Base-by-base conservation (phyloP, 208 protist genomes). In the Trypanosomatidae sp. region DNA sequence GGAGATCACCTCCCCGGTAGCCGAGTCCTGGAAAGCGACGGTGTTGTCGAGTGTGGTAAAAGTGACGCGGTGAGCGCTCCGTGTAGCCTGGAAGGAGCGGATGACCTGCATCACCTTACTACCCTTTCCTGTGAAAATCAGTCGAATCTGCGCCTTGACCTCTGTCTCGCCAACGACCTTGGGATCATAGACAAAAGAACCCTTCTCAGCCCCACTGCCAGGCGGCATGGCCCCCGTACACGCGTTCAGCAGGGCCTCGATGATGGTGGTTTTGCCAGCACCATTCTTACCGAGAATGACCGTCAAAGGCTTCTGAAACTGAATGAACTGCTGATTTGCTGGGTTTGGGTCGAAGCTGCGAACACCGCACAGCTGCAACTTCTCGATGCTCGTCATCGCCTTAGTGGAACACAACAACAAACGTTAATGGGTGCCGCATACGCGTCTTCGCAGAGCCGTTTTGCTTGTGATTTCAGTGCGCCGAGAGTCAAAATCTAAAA, bases 211-310 rank as follows among this genome's bases (percentile, higher is more conserved):
- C 13, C 92, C 91, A 36, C 91, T 95, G 58, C 98, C 97, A 0
- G 98, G 98, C 22, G 99, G 99, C 85, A 99, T 93, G 28, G 97
- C 91, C 13, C 99, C 99, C 2, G 98, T 99, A 52, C 91, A 97
- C 50, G 97, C 97, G 81, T 99, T 99, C 50, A 99, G 93, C 62
- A 99, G 80, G 33, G 96, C 97, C 84, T 99, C 99, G 77, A 99
- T 99, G 70, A 99, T 99, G 10, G 99, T 99, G 74, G 95, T 98
- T 94, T 96, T 99, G 88, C 82, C 98, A 13, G 95, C 91, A 36
- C 99, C 98, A 88, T 99, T 99, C 30, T 88, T 88, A 19, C 99
- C 99, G 12, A 99, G 90, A 59, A 99, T 99, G 46, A 99, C 89
- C 2, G 99, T 99, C 9, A 99, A 88, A 6, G 99, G 99, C 75